Evolutionary conservation across 352 stramenopile genomes (phyloP).

Genomic region (Globisporangium okanoganense): DNA sequence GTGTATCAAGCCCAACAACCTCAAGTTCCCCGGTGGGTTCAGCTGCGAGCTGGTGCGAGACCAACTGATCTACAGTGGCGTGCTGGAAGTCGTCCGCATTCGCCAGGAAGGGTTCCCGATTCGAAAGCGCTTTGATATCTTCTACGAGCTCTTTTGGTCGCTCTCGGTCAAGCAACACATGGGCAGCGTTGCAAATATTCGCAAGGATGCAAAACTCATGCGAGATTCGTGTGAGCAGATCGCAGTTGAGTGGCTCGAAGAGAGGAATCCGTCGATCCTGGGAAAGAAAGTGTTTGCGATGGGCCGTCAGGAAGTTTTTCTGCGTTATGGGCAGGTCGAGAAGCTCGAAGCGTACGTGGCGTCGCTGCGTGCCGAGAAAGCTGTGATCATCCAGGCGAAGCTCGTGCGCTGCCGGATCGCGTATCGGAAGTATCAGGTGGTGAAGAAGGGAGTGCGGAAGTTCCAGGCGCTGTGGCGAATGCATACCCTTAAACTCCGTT

Average conservation of each 20-base stretch:
- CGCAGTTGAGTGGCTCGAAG: constrained; percentile 42
- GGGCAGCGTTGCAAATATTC: constrained; percentile 12
- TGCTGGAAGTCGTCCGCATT: constrained; percentile 92
- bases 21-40: constrained; percentile 89
- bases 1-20: constrained; percentile 94
- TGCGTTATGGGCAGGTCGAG: constrained; percentile 77
- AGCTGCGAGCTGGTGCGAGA: constrained; percentile 87
- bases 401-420: constrained; percentile 34
- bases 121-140: constrained; percentile 69
- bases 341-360: constrained; percentile 52
- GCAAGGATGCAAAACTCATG: constrained; percentile 20
- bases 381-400: constrained; percentile 50
- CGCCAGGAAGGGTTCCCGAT: constrained; percentile 90
- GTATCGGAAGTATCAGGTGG: constrained; percentile 32
- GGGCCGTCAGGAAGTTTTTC: constrained; percentile 67
- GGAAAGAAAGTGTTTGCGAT: constrained; percentile 58
- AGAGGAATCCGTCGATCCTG: not conserved
- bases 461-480: constrained; percentile 62
- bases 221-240: constrained; percentile 47
- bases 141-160: constrained; percentile 71
- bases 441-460: constrained; percentile 30
- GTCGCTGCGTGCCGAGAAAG: constrained; percentile 37
- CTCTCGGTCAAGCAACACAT: constrained; percentile 30
- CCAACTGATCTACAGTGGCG: constrained; percentile 90
- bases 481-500: constrained; percentile 18